These are phyloP conservation scores for Teratosphaeria viscida DNA, from an alignment of 2,329 filamentous ascomycete species.

Conservation along the genomic window DNA sequence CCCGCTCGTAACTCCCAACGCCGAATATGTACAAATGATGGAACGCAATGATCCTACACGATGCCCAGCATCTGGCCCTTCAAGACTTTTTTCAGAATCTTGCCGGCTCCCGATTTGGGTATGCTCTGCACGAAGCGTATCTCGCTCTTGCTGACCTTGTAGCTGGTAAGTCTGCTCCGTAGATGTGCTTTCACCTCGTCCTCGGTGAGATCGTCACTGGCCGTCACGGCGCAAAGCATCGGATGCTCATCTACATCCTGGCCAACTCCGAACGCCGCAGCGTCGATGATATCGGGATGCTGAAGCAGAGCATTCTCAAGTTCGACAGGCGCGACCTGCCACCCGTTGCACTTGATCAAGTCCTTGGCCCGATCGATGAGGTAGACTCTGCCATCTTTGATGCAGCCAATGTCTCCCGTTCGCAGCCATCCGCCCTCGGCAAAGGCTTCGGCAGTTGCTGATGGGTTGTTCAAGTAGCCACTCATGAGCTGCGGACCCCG, in stretches of 20 bases:
- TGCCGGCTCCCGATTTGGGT: slow-evolving; percentile 62
- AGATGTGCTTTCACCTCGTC: slow-evolving; percentile 22
- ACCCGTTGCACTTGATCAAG: slow-evolving; percentile 27
- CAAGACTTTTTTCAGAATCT: slow-evolving; percentile 52
- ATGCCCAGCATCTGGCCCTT: slow-evolving; percentile 19
- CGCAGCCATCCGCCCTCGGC: slow-evolving; percentile 69
- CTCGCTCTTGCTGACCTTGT: slow-evolving; percentile 21
- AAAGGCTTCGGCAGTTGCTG: slow-evolving; percentile 14
- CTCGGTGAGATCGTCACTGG: slow-evolving; percentile 5
- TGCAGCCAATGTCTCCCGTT: slow-evolving; percentile 53
- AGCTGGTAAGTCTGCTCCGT: slow-evolving; percentile 21
- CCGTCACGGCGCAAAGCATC: slow-evolving; percentile 3
- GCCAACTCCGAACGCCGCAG: slow-evolving; percentile 15
- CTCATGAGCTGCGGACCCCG: slow-evolving; percentile 32
- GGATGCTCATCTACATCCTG: slow-evolving; percentile 6
- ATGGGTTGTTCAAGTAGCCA: slow-evolving; percentile 24
- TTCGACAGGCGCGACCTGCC: slow-evolving; percentile 25
- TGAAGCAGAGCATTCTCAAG: slow-evolving; percentile 21
- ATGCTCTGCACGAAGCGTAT: slow-evolving; percentile 51
- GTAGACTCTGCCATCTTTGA: slow-evolving; percentile 21
- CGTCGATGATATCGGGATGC: slow-evolving; percentile 17
- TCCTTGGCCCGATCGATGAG: slow-evolving; percentile 26
- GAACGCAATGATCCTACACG: neutral
- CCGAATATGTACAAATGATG: neutral
- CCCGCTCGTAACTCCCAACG: neutral